A percentile compares a stretch with the other conserved stretches of the same genome.
These are phyloP conservation scores for Alternaria sp. DNA, from an alignment of 2,329 filamentous ascomycete species.

Conservation along the genomic window DNA sequence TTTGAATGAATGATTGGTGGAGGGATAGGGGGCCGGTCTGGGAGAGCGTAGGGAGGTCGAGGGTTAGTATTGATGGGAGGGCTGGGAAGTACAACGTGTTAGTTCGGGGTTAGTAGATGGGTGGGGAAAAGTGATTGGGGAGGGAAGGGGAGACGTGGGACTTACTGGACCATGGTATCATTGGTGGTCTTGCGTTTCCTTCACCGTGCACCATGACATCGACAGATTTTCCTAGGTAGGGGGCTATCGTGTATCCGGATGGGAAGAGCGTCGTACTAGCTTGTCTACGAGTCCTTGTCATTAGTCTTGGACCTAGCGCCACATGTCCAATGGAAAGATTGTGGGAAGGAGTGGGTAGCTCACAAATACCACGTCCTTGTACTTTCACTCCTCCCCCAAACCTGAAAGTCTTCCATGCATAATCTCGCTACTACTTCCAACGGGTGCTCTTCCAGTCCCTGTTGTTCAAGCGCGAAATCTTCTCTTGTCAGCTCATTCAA, in stretches of 20 bases:
- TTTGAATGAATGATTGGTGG: constrained; percentile 61
- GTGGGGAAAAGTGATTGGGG: constrained; percentile 43
- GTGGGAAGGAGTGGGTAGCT: constrained; percentile 24
- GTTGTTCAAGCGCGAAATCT: constrained; percentile 51
- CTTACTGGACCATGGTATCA: constrained; percentile 61
- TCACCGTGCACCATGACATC: constrained; percentile 54
- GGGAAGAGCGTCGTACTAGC: constrained; percentile 64
- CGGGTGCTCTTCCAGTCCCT: constrained; percentile 51
- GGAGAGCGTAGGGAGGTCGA: constrained; percentile 23
- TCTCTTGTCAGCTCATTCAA: constrained; percentile 58
- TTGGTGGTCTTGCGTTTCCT: constrained; percentile 53
- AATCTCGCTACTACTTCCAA: constrained; percentile 61
- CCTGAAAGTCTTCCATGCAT: constrained; percentile 62
- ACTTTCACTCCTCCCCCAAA: constrained; percentile 56
- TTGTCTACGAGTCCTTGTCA: constrained; percentile 42
- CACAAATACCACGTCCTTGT: constrained; percentile 59
- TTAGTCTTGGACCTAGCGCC: not conserved
- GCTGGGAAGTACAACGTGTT: constrained; percentile 9
- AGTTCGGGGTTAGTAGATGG: not conserved
- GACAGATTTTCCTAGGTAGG: constrained; percentile 61
- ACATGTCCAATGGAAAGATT: too few relatives aligned
- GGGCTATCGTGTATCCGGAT: constrained; percentile 60
- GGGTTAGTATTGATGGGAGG: constrained; percentile 28
- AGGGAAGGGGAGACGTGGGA: constrained; percentile 39
- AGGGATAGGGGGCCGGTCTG: constrained; percentile 34